Evolutionary conservation across 257 asterid genomes (phyloP), one percentile per base, ranked within the genome.

Genomic region (Thymus mandschuricus): DNA sequence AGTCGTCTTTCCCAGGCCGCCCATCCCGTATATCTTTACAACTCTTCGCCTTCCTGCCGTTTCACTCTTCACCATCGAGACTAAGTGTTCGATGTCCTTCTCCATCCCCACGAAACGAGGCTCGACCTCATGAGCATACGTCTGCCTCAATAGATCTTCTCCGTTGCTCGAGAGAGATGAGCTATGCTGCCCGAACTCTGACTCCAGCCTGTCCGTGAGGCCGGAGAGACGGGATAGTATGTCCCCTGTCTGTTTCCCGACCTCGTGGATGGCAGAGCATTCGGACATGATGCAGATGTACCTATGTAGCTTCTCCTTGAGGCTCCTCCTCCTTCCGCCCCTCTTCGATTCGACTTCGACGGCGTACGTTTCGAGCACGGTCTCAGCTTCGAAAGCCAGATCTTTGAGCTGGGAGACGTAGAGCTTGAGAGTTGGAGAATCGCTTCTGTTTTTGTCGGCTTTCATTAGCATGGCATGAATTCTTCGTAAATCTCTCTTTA

Each of bases 101-200:
- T 75, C 33, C 79, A 58, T 68, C 1, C 79, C 79, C 29, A 75
- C 70, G 2, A 68, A 75, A 41, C 34, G 64, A 2, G 29, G 58
- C 4, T 67, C 69, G 1, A 35, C 41, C 54, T 8, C 44, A 45
- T 66, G 78, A 0, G 38, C 31, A 34, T 44, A 66, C 8, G 71
- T 65, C n/a, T 10, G 38, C 33, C 78, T 55, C n/a, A 6, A 31
- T 73, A 57, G 41, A 9, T 71, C 27, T 5, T 15, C 33, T 6
- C 21, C 59, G 0, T 3, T 31, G 11, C 30, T 8, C 10, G 31
- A 5, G 6, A 4, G 10, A 13, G 28, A 15, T 15, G 30, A n/a
- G 31, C 30, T 51, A 1, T 51, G 30, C 3, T 51, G 30, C 6
- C 35, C 57, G 30, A 51, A 51, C 29, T 51, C 61, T 13, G 31